Evolutionary conservation across 2,329 filamentous ascomycete genomes (phyloP).

Genomic region (Fusarium sp.): DNA sequence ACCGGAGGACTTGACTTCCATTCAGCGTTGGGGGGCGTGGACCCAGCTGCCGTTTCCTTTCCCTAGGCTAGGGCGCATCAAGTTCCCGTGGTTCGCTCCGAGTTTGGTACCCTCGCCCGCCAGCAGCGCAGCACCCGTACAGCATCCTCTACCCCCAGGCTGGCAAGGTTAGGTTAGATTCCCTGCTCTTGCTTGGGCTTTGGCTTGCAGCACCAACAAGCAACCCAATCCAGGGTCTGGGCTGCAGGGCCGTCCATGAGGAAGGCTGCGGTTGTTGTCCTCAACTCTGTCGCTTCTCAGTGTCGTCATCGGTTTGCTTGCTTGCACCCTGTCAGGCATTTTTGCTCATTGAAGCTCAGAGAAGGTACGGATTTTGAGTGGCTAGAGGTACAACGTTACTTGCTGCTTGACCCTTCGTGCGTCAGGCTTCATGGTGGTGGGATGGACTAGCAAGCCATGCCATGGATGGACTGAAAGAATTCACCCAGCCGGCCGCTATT

Average conservation of each 20-base stretch:
- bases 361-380: constrained; percentile 26
- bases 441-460: constrained; percentile 17
- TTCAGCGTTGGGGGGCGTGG: constrained; percentile 27
- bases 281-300: constrained; percentile 10
- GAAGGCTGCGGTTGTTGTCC: constrained; percentile 11
- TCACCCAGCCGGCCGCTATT: background rate
- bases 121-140: constrained; percentile 6
- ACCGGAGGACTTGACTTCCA: constrained; percentile 3
- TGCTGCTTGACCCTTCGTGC: constrained; percentile 38
- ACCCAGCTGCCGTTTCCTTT: constrained; percentile 38
- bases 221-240: no score
- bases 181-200: background rate
- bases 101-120: constrained; percentile 12
- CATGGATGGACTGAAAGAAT: background rate
- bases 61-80: constrained; percentile 32
- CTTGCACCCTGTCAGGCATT: constrained; percentile 6
- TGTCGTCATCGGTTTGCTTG: constrained; percentile 30
- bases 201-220: no score
- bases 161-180: background rate
- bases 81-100: constrained; percentile 30
- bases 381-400: constrained; percentile 31
- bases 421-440: constrained; percentile 38
- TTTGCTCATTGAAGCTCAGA: constrained; percentile 38
- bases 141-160: background rate
- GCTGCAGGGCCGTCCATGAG: background rate